Percentiles rank a stretch among this genome's conserved stretches.
Conservation (phyloP, 192 early-diverging fungal genomes). For the Backusella macrospora region DNA sequence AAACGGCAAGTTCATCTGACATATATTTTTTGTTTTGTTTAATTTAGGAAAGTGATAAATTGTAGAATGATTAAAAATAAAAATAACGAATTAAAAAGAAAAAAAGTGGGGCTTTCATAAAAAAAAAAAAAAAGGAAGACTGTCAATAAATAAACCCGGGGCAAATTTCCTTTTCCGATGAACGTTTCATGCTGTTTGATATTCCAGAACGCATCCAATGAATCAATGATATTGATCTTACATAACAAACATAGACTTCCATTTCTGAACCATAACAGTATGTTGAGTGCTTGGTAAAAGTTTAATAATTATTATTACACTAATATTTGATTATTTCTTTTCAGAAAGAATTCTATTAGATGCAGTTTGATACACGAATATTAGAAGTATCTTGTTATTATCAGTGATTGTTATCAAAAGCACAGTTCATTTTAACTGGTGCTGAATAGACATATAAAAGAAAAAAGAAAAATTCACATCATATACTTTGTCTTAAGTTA, state of each 20-base stretch:
- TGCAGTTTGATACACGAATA: no score
- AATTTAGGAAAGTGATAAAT: not conserved
- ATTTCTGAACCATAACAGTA: not conserved
- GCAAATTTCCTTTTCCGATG: conserved; percentile 5
- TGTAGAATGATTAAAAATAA: not conserved
- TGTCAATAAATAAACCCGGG: not conserved
- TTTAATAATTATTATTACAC: no score
- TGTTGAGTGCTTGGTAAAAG: no score
- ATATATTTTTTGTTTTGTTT: not conserved
- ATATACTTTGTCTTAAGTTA: no score
- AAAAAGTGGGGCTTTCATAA: not conserved
- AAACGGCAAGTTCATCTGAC: not conserved
- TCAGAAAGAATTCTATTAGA: no score
- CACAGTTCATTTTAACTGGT: no score
- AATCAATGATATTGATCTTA: not conserved
- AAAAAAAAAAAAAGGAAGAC: not conserved
- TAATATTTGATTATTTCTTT: no score
- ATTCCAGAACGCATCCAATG: not conserved
- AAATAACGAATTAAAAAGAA: not conserved
- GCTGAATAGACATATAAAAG: no score
- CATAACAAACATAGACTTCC: not conserved
- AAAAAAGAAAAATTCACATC: no score
- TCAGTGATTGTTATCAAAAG: no score
- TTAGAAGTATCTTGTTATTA: no score
- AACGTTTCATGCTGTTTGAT: not conserved